Percentiles rank a stretch among this genome's conserved stretches.
Conservation (phyloP, 768 basidiomycete species). For the Nidularia sp. region DNA sequence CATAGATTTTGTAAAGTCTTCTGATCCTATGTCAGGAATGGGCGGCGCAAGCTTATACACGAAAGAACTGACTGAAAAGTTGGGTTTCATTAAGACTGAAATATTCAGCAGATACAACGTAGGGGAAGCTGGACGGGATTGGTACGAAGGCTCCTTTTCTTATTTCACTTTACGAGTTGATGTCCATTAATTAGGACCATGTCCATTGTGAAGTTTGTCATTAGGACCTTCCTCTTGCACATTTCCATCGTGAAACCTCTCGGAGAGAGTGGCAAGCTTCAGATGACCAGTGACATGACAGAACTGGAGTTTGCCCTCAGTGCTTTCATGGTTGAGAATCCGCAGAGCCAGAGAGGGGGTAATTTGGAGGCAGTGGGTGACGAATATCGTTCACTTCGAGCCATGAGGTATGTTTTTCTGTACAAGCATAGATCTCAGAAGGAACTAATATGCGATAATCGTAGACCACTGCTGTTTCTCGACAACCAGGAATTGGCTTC, state of each 20-base stretch:
- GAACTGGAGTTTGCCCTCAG: conserved; percentile 91
- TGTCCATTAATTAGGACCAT: conserved; percentile 58
- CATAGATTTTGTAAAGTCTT: conserved; percentile 71
- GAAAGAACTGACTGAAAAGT: conserved; percentile 87
- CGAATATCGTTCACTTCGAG: conserved; percentile 82
- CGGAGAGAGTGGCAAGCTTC: conserved; percentile 90
- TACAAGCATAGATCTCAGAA: too few species aligned
- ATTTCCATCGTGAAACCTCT: conserved; percentile 91
- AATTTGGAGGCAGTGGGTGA: conserved; percentile 77
- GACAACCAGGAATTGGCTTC: conserved; percentile 70
- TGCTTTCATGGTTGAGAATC: conserved; percentile 63
- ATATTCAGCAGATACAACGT: conserved; percentile 67
- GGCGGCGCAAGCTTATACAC: conserved; percentile 81
- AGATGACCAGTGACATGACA: conserved; percentile 94
- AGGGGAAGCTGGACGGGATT: too few species aligned
- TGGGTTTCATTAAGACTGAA: conserved; percentile 77
- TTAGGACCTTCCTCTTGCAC: conserved; percentile 86
- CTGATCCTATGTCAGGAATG: conserved; percentile 62
- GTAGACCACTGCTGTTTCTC: conserved; percentile 84
- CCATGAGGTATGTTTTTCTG: conserved; percentile 82
- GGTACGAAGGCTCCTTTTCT: too few species aligned
- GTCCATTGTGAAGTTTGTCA: conserved; percentile 71
- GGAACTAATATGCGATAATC: too few species aligned
- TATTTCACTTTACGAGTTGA: too few species aligned
- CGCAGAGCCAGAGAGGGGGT: conserved; percentile 55